phyloP scores from a whole-genome alignment of 75 land plant species.

The Selaginella moellendorffii region DNA sequence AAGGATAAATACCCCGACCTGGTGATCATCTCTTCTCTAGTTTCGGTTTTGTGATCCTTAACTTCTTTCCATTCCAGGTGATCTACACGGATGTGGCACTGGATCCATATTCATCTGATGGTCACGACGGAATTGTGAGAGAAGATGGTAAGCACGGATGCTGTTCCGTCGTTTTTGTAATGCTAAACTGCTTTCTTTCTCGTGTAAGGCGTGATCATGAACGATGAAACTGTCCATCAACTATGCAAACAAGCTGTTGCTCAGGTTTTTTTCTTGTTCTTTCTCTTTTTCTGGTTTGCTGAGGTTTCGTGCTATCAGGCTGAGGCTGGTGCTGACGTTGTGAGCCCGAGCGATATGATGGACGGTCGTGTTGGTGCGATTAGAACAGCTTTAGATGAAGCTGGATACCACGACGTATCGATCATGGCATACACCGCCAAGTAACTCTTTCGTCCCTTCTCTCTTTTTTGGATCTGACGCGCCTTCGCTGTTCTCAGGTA shows the following conservation, averaged over 20 bases:
- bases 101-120: constrained; percentile 97
- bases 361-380: constrained; percentile 97
- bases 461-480: background rate
- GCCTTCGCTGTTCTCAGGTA: constrained; percentile 34
- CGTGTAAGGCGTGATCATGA: constrained; percentile 80
- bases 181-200: background rate
- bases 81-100: constrained; percentile 97
- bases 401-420: constrained; percentile 78
- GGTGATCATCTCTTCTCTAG: too few species aligned
- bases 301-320: constrained; percentile 36
- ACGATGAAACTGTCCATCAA: constrained; percentile 98
- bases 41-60: background rate
- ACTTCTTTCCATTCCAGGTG: constrained; percentile 31
- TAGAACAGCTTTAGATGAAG: constrained; percentile 75
- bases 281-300: background rate
- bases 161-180: background rate
- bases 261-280: constrained; percentile 77
- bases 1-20: constrained; percentile 93
- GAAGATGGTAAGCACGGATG: constrained; percentile 62
- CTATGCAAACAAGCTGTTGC: constrained; percentile 93
- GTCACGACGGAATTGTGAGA: constrained; percentile 96
- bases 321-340: constrained; percentile 95
- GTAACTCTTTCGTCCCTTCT: constrained; percentile 23
- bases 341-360: constrained; percentile 99
- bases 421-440: constrained; percentile 97